Conservation (phyloP, 73 alveolate species). For the Paramecium biaurelia region DNA sequence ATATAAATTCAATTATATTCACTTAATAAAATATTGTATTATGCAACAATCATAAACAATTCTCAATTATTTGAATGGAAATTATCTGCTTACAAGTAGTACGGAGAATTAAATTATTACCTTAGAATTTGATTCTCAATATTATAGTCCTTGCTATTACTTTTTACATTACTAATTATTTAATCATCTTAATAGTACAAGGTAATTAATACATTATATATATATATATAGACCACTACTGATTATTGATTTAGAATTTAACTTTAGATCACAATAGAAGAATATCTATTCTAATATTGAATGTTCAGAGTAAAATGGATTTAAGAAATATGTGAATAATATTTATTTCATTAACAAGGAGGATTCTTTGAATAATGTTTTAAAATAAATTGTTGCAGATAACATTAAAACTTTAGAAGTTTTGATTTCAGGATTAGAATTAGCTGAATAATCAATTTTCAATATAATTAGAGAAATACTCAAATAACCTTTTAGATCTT, state of each 20-base stretch:
- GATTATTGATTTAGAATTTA: background rate
- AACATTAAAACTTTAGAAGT: background rate
- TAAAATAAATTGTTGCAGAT: background rate
- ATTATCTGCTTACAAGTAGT: background rate
- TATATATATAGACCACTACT: constrained; percentile 32
- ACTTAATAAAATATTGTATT: background rate
- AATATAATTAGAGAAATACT: background rate
- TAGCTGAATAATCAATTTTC: background rate
- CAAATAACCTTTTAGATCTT: background rate
- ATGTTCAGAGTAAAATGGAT: background rate
- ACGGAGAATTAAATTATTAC: background rate
- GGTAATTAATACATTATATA: background rate
- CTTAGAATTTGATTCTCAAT: background rate
- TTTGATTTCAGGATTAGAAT: background rate
- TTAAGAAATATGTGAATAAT: background rate
- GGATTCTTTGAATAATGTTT: background rate
- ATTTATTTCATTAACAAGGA: background rate
- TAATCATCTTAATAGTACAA: background rate
- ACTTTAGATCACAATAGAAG: background rate
- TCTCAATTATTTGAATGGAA: background rate
- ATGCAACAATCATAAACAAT: background rate
- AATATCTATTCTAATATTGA: background rate
- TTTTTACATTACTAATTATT: background rate
- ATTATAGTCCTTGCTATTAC: background rate
- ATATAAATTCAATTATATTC: background rate